Base-by-base conservation (phyloP, 768 basidiomycete genomes). In the Xerocomellus amylosporus region DNA sequence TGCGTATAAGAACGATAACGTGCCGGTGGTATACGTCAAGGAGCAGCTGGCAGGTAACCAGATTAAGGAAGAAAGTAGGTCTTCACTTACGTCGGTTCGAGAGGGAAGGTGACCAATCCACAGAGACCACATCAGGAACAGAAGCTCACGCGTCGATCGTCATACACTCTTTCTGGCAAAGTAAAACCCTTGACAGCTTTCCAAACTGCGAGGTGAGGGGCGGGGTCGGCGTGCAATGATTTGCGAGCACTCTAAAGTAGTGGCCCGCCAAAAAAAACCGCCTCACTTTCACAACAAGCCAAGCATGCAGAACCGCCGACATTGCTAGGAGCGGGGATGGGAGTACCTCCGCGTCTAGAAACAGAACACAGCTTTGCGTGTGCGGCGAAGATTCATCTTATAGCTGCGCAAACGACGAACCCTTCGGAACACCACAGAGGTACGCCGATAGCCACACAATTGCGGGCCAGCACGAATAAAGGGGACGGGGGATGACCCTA, bases 131-230 rank as follows among this genome's bases (percentile, higher is more conserved):
- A 59, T 64, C 58, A 60, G 59, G 67, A 59, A 67, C 62, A 56
- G 59, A 61, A 66, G 58, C 57, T 67, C 62, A 42, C 43, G 44
- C 49, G 62, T 62, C 58, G 66, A 67, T 67, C 66, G 53, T 48
- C 48, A 49, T 54, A 12, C 31, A 31, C 58, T 51, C 13, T 36
- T 60, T 65, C 53, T 30, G 61, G 65, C 22, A 58, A 48, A 53
- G 41, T 22, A 5, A 26, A 67, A 56, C 67, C 66, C 59, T 64
- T 60, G 51, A 54, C 60, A 53, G 37, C 46, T 54, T 57, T 62
- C 41, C 55, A 54, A 51, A 52, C 45, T 44, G 52, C 49, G 57
- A 58, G 51, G 53, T 42, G 55, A 50, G 36, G 34, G 22, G 42
- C 26, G 56, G 41, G 22, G 52, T 53, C 24, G 33, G 46, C 20